These are phyloP conservation scores for Pseudonectria buxi DNA, from an alignment of 2,329 filamentous ascomycete genomes.

Conservation along the genomic window DNA sequence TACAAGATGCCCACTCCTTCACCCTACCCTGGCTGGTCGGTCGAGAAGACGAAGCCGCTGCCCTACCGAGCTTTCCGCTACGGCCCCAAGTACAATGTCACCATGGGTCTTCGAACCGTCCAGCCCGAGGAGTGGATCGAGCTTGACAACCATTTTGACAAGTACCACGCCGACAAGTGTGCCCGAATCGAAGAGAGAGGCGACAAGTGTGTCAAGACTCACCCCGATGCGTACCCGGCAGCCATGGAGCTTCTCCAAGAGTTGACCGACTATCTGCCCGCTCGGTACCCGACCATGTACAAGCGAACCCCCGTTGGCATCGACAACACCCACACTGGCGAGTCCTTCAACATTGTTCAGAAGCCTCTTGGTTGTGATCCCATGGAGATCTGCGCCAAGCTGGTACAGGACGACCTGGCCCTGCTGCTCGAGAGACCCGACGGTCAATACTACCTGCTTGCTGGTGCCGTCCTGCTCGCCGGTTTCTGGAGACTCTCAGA, in stretches of 20 bases:
- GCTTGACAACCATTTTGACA: slow-evolving; percentile 71
- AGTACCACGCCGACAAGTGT: slow-evolving; percentile 66
- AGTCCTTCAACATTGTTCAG: slow-evolving; percentile 61
- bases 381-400: slow-evolving; percentile 65
- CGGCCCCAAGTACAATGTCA: slow-evolving; percentile 69
- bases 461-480: slow-evolving; percentile 66
- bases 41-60: slow-evolving; percentile 62
- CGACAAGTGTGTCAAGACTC: slow-evolving; percentile 59
- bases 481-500: slow-evolving; percentile 81
- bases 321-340: slow-evolving; percentile 63
- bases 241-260: slow-evolving; percentile 73
- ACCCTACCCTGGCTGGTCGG: slow-evolving; percentile 62
- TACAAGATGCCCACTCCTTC: slow-evolving; percentile 54
- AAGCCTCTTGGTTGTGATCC: slow-evolving; percentile 67
- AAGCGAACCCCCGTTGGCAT: slow-evolving; percentile 56
- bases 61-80: slow-evolving; percentile 74
- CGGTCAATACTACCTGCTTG: slow-evolving; percentile 74
- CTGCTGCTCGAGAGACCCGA: slow-evolving; percentile 74
- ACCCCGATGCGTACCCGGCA: slow-evolving; percentile 62
- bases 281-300: slow-evolving; percentile 69
- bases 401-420: slow-evolving; percentile 76
- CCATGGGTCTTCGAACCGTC: slow-evolving; percentile 68
- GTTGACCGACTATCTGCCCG: slow-evolving; percentile 61
- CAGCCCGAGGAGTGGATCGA: slow-evolving; percentile 74
- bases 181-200: slow-evolving; percentile 61